Evolutionary conservation across 768 basidiomycete species (phyloP), one percentile per base, ranked within the genome.

Genomic region (Zangia roseola): DNA sequence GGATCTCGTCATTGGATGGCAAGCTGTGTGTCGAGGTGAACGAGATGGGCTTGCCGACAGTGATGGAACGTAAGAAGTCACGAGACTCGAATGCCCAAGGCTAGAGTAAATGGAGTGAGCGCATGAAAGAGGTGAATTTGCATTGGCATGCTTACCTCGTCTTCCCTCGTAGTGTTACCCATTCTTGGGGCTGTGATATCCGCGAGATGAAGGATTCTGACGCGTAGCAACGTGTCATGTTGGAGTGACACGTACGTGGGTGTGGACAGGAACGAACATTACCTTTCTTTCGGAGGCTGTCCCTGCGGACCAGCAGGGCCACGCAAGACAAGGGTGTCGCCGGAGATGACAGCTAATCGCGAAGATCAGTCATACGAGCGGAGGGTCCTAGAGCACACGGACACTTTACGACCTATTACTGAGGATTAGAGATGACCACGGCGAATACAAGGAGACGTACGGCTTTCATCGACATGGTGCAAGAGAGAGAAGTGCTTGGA

Each of bases 71-170:
- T 30, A 98, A 75, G 70, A 86, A 97, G 71, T 97, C 97, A 56
- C 97, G 87, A 40, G 93, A 82, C 64, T 94, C 91, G 67, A 87
- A 97, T 2, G 95, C 89, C 83, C 87, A 93, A 6, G 86, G 82
- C 91, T 95, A 55, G 16, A 25, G 14, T 1, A 26, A 1, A 12
- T 26, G 40, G 37, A 12, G 24, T 60, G 16, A 56, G 54, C 19
- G 45, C 31, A 17, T 25, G 31, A 4, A 46, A 12, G 20, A 12
- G 2, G 12, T 7, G 4, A 39, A 41, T 30, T 38, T 31, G 21
- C 10, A 17, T 5, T 5, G 30, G n/a, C 2, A 26, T 9, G 61
- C 69, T 50, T 53, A 86, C 93, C 78, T 97, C 97, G 65, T 98
- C 97, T 52, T 93, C 88, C 50, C 94, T 77, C 21, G 81, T 81